phyloP scores from a whole-genome alignment of 208 protist species.

The Acanthamoeba lenticulata region DNA sequence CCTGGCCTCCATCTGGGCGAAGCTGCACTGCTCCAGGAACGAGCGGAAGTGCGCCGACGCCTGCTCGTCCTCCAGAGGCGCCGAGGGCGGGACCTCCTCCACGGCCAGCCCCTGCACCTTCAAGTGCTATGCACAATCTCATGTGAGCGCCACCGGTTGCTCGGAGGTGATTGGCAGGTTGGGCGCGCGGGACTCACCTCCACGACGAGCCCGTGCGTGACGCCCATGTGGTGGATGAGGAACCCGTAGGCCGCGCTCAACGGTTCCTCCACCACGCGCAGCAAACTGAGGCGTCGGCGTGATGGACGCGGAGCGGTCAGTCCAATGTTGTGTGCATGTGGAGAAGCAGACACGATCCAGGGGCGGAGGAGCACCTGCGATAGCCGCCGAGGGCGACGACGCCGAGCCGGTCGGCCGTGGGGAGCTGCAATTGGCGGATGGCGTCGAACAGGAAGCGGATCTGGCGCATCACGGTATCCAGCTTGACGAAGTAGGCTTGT shows the following conservation, averaged over 20 bases:
- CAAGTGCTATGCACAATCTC: background rate
- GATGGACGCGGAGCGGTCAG: too few relatives aligned
- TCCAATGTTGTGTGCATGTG: too few relatives aligned
- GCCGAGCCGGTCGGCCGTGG: background rate
- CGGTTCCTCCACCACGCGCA: conserved; percentile 37
- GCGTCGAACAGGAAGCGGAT: background rate
- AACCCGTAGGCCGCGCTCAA: background rate
- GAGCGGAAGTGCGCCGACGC: background rate
- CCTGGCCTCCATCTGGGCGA: background rate
- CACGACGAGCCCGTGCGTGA: background rate
- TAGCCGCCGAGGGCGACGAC: conserved; percentile 21
- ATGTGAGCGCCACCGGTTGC: background rate
- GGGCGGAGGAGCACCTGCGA: background rate
- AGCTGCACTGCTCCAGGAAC: conserved; percentile 22
- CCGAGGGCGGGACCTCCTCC: background rate
- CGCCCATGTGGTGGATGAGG: background rate
- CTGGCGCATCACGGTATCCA: conserved; percentile 17
- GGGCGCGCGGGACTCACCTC: background rate
- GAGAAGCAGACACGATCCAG: too few relatives aligned
- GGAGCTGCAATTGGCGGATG: background rate
- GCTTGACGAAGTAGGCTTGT: background rate
- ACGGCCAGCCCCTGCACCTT: background rate
- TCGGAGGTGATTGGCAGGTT: background rate
- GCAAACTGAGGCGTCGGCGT: background rate
- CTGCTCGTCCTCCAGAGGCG: background rate